Percentiles rank a stretch among this genome's conserved stretches.
Evolutionary conservation across 495 filamentous ascomycete genomes (phyloP).

Genomic region (Penicillium maclennaniae): DNA sequence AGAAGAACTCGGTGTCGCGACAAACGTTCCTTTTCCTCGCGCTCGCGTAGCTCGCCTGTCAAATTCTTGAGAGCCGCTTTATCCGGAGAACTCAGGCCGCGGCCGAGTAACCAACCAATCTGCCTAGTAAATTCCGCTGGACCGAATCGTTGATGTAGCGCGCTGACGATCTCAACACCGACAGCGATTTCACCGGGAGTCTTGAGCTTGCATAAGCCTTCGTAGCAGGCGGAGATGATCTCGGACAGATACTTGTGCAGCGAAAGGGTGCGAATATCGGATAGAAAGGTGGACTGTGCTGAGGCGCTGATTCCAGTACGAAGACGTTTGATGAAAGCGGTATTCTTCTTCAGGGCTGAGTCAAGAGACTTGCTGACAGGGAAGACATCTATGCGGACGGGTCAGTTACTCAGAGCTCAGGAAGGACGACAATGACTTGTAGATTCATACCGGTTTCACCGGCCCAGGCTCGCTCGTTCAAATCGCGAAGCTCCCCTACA

Average conservation of each 20-base stretch:
- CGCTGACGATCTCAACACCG: conserved; percentile 87
- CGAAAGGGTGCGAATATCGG: conserved; percentile 88
- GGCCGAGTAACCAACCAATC: conserved; percentile 88
- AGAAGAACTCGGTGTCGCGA: conserved; percentile 81
- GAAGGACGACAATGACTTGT: background rate
- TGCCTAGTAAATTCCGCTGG: conserved; percentile 86
- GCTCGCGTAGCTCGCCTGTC: conserved; percentile 76
- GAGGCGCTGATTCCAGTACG: conserved; percentile 82
- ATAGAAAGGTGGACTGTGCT: conserved; percentile 74
- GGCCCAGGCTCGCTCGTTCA: conserved; percentile 84
- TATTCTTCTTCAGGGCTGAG: conserved; percentile 98
- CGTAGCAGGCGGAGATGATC: conserved; percentile 96
- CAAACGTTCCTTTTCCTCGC: conserved; percentile 92
- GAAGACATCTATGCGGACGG: conserved; percentile 64
- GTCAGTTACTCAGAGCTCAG: conserved; percentile 2
- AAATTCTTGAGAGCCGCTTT: conserved; percentile 78
- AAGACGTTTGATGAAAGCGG: conserved; percentile 94
- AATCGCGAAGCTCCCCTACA: conserved; percentile 79
- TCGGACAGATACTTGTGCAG: conserved; percentile 97
- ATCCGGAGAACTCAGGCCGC: conserved; percentile 88
- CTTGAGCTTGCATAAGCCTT: conserved; percentile 90
- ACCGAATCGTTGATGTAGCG: conserved; percentile 93
- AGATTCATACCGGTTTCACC: conserved; percentile 69
- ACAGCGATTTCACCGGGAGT: conserved; percentile 84
- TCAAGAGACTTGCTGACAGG: conserved; percentile 77